Evolutionary conservation across 495 filamentous ascomycete species (phyloP).

Genomic region (Aspergillus nidulans): DNA sequence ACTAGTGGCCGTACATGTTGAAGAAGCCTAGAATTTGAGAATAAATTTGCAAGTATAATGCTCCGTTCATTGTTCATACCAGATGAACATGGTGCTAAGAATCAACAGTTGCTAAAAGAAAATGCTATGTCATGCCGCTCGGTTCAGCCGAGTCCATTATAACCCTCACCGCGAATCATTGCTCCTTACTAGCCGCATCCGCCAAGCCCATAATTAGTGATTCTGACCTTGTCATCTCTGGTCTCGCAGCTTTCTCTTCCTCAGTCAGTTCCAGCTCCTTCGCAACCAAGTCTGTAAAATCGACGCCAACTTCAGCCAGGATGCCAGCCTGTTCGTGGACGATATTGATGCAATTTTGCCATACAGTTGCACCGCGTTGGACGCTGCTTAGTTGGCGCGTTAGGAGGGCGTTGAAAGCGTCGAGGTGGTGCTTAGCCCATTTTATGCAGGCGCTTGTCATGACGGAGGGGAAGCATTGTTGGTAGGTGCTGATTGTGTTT

Average conservation of each 20-base stretch:
- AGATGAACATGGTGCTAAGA: neutral
- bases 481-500: conserved; percentile 84
- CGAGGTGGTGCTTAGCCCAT: conserved; percentile 91
- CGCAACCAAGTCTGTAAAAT: conserved; percentile 72
- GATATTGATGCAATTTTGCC: conserved; percentile 77
- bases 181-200: conserved; percentile 14
- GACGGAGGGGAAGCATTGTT: conserved; percentile 77
- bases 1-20: neutral
- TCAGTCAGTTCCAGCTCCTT: conserved; percentile 32
- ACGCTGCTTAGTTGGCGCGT: conserved; percentile 79
- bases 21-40: neutral
- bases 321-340: conserved; percentile 76
- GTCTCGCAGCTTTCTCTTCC: conserved; percentile 22
- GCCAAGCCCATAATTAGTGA: conserved; percentile 22
- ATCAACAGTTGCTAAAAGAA: neutral
- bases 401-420: conserved; percentile 81
- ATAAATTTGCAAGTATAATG: neutral
- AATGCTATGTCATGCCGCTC: neutral
- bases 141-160: neutral
- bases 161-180: neutral
- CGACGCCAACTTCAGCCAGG: conserved; percentile 80
- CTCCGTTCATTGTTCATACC: neutral
- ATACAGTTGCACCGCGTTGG: conserved; percentile 60
- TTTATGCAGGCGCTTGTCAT: conserved; percentile 91
- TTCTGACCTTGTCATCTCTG: conserved; percentile 25